Base-by-base conservation (phyloP, 495 filamentous ascomycete species). In the Extremus antarcticus region DNA sequence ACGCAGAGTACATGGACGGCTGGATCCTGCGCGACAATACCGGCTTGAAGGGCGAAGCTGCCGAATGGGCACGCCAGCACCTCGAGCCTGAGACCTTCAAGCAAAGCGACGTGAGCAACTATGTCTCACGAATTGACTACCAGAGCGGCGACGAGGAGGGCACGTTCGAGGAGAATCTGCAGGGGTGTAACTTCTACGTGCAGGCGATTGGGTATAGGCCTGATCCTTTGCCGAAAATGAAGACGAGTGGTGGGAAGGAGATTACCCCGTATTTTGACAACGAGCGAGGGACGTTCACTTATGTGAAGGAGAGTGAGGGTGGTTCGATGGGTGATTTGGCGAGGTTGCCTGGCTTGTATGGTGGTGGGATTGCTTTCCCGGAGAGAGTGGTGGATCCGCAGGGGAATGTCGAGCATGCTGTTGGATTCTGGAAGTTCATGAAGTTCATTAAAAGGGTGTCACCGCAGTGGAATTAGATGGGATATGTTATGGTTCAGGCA, bases 351-450 rank as follows among this genome's bases (percentile, higher is more conserved):
- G 78, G 79, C 0, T 58, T 83, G 17, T 76, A 73, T 61, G 80
- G 77, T 9, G 78, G 78, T 22, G 80, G 80, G 0, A 82, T 83
- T 61, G 79, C 78, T 16, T 83, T 76, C 56, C 80, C 80, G 3
- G 77, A 82, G 62, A 69, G 71, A 25, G 79, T 82, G 11, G 73
- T 74, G 22, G 80, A 83, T 69, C 80, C 78, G 0, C 55, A 71
- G 25, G 80, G 80, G 3, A 82, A 81, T 69, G 76, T 77, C 13
- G 80, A 83, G 66, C 71, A 74, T 67, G 76, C 78, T 7, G 80
- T 83, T 38, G 80, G 80, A 0, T 77, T 82, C 64, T 78, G 67
- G 47, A 83, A 83, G 70, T 83, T 83, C 61, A 81, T 82, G 78
- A 78, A 73, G 53, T 82, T 74, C 59, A 61, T 81, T 51, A 77